Evolutionary conservation across 2,329 filamentous ascomycete genomes (phyloP), one percentile per base, ranked within the genome.

Genomic region (Fusarium bulbicola): DNA sequence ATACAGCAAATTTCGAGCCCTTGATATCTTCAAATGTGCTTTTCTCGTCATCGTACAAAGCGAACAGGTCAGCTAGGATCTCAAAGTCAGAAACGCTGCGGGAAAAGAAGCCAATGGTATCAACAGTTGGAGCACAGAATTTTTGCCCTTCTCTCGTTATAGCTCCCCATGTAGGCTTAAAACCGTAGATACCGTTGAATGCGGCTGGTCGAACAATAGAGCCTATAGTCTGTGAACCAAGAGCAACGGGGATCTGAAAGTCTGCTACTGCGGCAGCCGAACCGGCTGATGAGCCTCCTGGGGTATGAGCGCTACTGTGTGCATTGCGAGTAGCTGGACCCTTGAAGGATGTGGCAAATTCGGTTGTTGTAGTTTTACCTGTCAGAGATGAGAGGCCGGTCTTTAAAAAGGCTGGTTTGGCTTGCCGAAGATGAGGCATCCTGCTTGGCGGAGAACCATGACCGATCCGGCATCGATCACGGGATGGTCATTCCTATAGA

Each of bases 161-260:
- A 1, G 88, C 81, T 61, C 87, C 88, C 89, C 89, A 92, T 0
- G 90, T 93, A 5, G 91, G 90, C 77, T 92, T 93, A 61, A 92
- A 82, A 0, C 85, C 90, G 63, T 90, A 93, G 9, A 90, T 84
- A 11, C 91, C 91, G 68, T 89, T 92, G 80, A 88, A 93, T 0
- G 89, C 89, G 0, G 84, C 91, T 0, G 91, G 91, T 0, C 91
- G 86, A 49, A 93, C 88, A 1, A 85, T 88, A 66, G 88, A 91
- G 0, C 91, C 91, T 5, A 87, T 89, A 0, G 91, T 93, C 76
- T 93, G 91, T 0, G 91, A 92, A 1, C 90, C 91, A 0, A 93
- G 81, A 0, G 82, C 86, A 16, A 93, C 75, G 0, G 90, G 89
- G 1, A 86, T 86, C 70, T 93, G 91, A 59, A 87, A 87, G 70